These are phyloP conservation scores for Globisporangium perplexum DNA, from an alignment of 352 stramenopile genomes.

Conservation along the genomic window DNA sequence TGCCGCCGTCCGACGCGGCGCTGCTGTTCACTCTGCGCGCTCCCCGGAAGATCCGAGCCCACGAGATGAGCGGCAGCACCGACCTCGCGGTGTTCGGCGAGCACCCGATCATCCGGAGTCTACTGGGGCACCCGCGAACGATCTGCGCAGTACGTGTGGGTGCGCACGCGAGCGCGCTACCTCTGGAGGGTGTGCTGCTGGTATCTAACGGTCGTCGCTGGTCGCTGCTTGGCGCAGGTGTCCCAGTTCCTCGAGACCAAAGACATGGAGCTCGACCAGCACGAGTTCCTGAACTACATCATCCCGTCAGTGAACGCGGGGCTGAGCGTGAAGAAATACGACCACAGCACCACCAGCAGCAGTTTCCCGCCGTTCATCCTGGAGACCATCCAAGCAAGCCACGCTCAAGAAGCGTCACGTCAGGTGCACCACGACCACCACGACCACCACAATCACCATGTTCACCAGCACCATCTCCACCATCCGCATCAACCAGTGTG, in stretches of 20 bases:
- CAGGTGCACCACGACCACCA: constrained; percentile 20
- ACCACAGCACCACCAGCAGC: constrained; percentile 4
- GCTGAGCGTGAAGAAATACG: constrained; percentile 36
- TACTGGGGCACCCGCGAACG: constrained; percentile 56
- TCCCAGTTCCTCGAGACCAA: constrained; percentile 79
- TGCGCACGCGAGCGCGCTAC: neutral
- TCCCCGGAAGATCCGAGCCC: constrained; percentile 61
- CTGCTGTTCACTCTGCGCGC: constrained; percentile 73
- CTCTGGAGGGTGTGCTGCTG: neutral
- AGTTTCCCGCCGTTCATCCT: constrained; percentile 8
- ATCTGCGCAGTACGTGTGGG: constrained; percentile 53
- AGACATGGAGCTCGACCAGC: constrained; percentile 80
- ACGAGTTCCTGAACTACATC: constrained; percentile 78
- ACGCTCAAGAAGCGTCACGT: constrained; percentile 6
- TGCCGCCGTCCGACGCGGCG: constrained; percentile 61
- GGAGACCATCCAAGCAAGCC: constrained; percentile 7
- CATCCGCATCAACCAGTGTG: constrained; percentile 10
- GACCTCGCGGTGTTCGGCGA: constrained; percentile 57
- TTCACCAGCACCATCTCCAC: constrained; percentile 7
- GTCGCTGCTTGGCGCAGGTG: constrained; percentile 21
- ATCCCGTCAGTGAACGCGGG: constrained; percentile 75
- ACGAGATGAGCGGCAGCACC: constrained; percentile 72
- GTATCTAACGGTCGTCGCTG: neutral
- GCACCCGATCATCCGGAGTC: constrained; percentile 54
- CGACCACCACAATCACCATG: constrained; percentile 5